phyloP scores from a whole-genome alignment of 73 alveolate species.

The Paramecium tetraurelia region DNA sequence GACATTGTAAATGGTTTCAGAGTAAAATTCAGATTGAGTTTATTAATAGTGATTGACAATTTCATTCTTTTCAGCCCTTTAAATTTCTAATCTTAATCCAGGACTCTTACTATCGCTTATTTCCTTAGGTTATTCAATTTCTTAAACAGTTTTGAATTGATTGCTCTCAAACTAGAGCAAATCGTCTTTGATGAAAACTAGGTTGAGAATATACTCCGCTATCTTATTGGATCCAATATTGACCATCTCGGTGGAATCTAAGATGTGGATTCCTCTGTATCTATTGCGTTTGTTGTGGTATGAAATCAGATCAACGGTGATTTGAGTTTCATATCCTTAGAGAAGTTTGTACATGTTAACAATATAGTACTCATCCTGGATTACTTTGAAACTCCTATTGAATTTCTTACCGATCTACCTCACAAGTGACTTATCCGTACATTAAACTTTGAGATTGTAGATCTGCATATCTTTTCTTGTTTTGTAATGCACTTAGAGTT shows the following conservation, averaged over 20 bases:
- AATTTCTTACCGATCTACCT: conserved; percentile 9
- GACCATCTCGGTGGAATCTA: neutral
- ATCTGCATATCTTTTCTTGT: neutral
- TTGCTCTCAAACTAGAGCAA: neutral
- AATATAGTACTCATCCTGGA: neutral
- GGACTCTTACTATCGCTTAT: neutral
- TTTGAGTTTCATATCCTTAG: neutral
- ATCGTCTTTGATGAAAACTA: neutral
- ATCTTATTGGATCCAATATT: neutral
- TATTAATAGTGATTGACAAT: neutral
- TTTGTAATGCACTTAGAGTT: neutral
- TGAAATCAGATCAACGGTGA: conserved; percentile 11
- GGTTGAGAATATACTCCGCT: neutral
- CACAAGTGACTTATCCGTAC: neutral
- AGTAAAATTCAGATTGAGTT: neutral
- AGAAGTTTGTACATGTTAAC: neutral
- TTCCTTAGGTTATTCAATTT: neutral
- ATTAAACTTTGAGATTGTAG: neutral
- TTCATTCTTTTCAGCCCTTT: neutral
- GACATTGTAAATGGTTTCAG: conserved; percentile 36
- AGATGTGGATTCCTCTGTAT: neutral
- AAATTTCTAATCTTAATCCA: neutral
- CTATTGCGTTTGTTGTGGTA: neutral
- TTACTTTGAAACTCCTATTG: neutral
- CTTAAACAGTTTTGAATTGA: neutral